Evolutionary conservation across 345 rosid genomes (phyloP).

Genomic region (Carallia brachiata): DNA sequence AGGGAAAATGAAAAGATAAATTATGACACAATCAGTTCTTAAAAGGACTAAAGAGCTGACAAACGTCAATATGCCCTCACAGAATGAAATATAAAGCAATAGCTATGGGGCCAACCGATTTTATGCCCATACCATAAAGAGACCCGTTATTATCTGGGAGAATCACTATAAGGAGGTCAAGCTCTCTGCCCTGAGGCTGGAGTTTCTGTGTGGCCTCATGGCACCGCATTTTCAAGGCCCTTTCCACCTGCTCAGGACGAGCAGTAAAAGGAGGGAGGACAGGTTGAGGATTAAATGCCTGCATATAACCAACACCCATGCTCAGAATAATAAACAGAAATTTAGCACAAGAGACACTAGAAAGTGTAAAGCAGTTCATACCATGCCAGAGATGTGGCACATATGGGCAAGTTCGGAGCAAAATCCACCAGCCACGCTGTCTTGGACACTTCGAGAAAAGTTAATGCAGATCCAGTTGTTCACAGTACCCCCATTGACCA

Average conservation of each 20-base stretch:
- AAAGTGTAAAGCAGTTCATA: conserved; percentile 23
- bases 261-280: conserved; percentile 62
- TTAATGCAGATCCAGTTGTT: conserved; percentile 89
- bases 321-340: conserved; percentile 4
- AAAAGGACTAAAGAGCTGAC: neutral
- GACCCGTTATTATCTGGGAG: conserved; percentile 98
- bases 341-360: neutral
- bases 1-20: neutral
- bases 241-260: conserved; percentile 95
- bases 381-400: conserved; percentile 95
- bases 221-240: conserved; percentile 65
- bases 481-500: conserved; percentile 96
- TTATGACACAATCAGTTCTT: neutral
- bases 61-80: neutral
- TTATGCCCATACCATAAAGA: conserved; percentile 67
- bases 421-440: conserved; percentile 64
- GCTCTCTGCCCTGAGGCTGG: conserved; percentile 61
- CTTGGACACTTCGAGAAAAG: conserved; percentile 80
- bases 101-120: neutral
- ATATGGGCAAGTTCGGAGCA: conserved; percentile 92
- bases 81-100: neutral
- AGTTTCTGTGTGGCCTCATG: conserved; percentile 81
- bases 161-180: conserved; percentile 91
- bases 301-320: conserved; percentile 13
- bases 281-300: conserved; percentile 79